These are phyloP conservation scores for Puccinia horiana DNA, from an alignment of 1,284 basidiomycete genomes.

Conservation along the genomic window DNA sequence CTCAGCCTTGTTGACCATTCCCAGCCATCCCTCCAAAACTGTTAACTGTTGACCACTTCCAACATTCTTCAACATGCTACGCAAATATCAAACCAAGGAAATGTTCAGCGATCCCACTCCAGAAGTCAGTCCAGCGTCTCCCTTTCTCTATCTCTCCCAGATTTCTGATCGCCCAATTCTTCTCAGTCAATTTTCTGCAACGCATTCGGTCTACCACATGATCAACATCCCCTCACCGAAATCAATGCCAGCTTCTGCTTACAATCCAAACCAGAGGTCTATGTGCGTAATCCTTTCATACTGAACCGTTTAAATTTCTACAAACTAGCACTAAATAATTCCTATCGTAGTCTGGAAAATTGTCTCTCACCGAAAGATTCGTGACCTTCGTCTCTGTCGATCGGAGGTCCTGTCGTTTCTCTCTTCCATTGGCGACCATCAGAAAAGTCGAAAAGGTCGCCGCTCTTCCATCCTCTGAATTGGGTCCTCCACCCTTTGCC, in stretches of 20 bases:
- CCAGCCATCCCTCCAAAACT: not conserved
- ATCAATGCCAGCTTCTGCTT: constrained; percentile 86
- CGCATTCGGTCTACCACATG: constrained; percentile 47
- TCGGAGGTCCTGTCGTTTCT: constrained; percentile 85
- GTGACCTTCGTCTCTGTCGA: constrained; percentile 89
- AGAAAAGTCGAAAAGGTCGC: constrained; percentile 80
- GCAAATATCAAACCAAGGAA: constrained; percentile 48
- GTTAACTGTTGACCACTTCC: not conserved
- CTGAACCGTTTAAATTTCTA: not conserved
- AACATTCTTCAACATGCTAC: constrained; percentile 23
- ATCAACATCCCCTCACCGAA: constrained; percentile 61
- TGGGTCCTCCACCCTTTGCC: constrained; percentile 85
- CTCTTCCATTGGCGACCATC: constrained; percentile 87
- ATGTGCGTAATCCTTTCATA: constrained; percentile 69
- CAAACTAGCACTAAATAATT: constrained; percentile 57
- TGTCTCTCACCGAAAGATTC: constrained; percentile 86
- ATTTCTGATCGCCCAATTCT: not conserved
- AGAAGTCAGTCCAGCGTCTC: constrained; percentile 29
- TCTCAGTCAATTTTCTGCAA: constrained; percentile 46
- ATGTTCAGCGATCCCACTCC: constrained; percentile 48
- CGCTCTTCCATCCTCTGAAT: constrained; percentile 68
- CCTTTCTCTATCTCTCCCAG: not conserved
- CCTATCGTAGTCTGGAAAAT: constrained; percentile 74
- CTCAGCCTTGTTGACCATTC: not conserved
- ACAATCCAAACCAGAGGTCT: constrained; percentile 82